A percentile compares a stretch with the other conserved stretches of the same genome.
Evolutionary conservation across 257 asterid species (phyloP).

Genomic region (Nicotiana noctiflora): DNA sequence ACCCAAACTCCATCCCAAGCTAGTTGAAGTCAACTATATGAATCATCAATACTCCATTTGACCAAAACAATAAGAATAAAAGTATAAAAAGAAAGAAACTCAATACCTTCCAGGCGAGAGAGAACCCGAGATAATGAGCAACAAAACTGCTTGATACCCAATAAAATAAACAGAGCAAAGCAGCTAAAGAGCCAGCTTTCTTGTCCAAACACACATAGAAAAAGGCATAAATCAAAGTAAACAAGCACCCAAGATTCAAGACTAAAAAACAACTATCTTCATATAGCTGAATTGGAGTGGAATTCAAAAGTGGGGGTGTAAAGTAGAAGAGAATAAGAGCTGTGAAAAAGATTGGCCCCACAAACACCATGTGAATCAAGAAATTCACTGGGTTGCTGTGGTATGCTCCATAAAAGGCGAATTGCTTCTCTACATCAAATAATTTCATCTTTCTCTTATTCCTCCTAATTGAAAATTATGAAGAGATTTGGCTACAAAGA

Average conservation of each 20-base stretch:
- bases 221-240: constrained; percentile 46
- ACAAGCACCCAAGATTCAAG: constrained; percentile 61
- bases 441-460: constrained; percentile 40
- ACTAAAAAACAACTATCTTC: constrained; percentile 31
- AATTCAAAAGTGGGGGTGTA: constrained; percentile 47
- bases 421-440: constrained; percentile 79
- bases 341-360: constrained; percentile 78
- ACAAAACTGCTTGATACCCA: constrained; percentile 76
- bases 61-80: neutral
- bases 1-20: too few relatives aligned
- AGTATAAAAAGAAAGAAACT: neutral
- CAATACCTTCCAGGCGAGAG: constrained; percentile 74
- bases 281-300: constrained; percentile 29
- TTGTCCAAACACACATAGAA: constrained; percentile 65
- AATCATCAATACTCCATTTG: too few relatives aligned
- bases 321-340: constrained; percentile 53
- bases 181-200: constrained; percentile 88
- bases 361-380: constrained; percentile 68
- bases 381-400: constrained; percentile 77
- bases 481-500: neutral
- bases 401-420: constrained; percentile 88
- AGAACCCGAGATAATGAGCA: constrained; percentile 52
- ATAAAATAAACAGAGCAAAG: constrained; percentile 47
- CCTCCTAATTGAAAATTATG: neutral
- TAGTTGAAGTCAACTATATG: too few relatives aligned